Percentiles rank a stretch among this genome's conserved stretches.
Conservation (phyloP, 768 basidiomycete genomes). For the Suillus paluster region DNA sequence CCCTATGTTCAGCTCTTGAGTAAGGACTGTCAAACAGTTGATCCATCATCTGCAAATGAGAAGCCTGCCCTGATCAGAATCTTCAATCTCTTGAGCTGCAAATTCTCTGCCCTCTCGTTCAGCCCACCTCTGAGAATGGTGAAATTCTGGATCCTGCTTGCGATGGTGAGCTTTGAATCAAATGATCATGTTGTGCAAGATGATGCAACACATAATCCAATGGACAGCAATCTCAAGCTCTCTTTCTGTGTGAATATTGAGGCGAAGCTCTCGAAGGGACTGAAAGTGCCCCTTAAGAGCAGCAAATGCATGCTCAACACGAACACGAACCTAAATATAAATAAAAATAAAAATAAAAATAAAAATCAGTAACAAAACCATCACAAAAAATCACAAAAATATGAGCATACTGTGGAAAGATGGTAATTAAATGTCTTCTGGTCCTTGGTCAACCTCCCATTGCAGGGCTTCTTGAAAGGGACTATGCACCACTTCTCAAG, state of each 20-base stretch:
- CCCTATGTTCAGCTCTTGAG: no score
- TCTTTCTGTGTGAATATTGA: no score
- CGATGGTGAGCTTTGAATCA: not conserved
- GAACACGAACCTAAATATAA: not conserved
- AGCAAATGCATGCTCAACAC: slow-evolving; percentile 7
- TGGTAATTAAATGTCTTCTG: slow-evolving; percentile 8
- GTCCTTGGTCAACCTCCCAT: not conserved
- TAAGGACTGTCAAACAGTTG: no score
- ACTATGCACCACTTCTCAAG: slow-evolving; percentile 5
- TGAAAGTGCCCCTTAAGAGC: slow-evolving; percentile 6
- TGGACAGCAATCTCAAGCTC: slow-evolving; percentile 5
- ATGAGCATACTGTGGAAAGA: not conserved
- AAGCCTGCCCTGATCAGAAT: no score
- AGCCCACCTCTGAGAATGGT: not conserved
- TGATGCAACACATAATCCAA: slow-evolving; percentile 7
- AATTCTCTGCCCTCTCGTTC: no score
- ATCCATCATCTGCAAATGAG: no score
- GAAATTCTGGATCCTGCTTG: not conserved
- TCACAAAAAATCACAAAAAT: not conserved
- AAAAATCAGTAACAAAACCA: not conserved
- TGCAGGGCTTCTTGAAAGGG: slow-evolving; percentile 18
- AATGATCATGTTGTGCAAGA: slow-evolving; percentile 12
- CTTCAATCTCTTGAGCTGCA: no score
- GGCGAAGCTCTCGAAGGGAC: slow-evolving; percentile 3
- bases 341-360: no score